Conservation (phyloP, 1,139 yeast species). For the Diutina ranongensis region DNA sequence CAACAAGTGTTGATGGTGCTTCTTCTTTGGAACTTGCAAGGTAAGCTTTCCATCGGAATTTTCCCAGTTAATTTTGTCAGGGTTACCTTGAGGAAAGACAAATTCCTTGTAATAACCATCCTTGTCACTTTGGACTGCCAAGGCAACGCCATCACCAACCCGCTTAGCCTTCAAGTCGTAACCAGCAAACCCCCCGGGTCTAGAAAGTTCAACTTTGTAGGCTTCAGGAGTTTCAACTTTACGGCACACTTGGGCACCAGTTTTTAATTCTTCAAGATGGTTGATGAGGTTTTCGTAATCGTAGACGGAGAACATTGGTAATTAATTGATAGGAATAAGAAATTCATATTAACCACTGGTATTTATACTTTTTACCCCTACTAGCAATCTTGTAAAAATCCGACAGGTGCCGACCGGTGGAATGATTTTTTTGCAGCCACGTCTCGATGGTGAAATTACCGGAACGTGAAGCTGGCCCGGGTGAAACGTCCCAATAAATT, state of each 20-base stretch:
- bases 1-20: conserved; percentile 4
- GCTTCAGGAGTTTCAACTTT: neutral
- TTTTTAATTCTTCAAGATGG: neutral
- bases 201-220: neutral
- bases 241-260: neutral
- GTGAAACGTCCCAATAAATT: no score
- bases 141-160: conserved; percentile 1
- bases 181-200: neutral
- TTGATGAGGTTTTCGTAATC: conserved; percentile 3
- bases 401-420: no score
- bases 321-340: neutral
- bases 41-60: neutral
- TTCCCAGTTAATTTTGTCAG: neutral
- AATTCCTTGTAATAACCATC: conserved; percentile 4
- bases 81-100: conserved; percentile 1
- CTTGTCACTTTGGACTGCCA: neutral
- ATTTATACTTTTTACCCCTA: neutral
- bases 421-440: no score
- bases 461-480: no score
- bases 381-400: no score
- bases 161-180: conserved; percentile 3
- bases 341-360: neutral
- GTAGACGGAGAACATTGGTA: neutral
- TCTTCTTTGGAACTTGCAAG: neutral
- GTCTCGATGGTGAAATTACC: no score